These are phyloP conservation scores for Prunus campanulata DNA, from an alignment of 306 rosid genomes.

Conservation along the genomic window DNA sequence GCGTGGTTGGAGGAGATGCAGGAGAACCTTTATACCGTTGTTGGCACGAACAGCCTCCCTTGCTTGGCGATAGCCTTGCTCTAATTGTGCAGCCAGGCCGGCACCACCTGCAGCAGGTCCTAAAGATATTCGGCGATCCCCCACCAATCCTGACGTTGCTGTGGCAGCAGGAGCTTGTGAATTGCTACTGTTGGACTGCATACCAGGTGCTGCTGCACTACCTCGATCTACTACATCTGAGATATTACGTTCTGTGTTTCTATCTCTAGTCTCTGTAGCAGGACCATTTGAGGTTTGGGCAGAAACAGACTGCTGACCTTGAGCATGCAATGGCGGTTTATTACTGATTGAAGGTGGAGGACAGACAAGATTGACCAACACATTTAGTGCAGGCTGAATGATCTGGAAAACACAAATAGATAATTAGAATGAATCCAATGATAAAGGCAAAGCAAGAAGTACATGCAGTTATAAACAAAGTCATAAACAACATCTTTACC, in stretches of 20 bases:
- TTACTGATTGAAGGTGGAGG: slow-evolving; percentile 98
- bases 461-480: slow-evolving; percentile 8
- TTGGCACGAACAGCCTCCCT: slow-evolving; percentile 90
- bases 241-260: slow-evolving; percentile 62
- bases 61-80: slow-evolving; percentile 88
- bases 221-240: slow-evolving; percentile 60
- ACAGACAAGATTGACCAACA: slow-evolving; percentile 91
- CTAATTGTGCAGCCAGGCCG: slow-evolving; percentile 90
- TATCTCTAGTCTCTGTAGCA: slow-evolving; percentile 62
- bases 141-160: slow-evolving; percentile 82
- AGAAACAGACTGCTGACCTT: slow-evolving; percentile 67
- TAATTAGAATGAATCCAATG: neutral
- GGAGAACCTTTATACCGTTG: slow-evolving; percentile 92
- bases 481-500: slow-evolving; percentile 39
- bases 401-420: slow-evolving; percentile 56
- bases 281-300: slow-evolving; percentile 55
- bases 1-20: slow-evolving; percentile 87
- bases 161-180: slow-evolving; percentile 59
- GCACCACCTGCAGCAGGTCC: slow-evolving; percentile 96
- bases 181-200: slow-evolving; percentile 42
- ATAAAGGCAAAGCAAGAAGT: slow-evolving; percentile 14
- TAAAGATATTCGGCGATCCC: slow-evolving; percentile 89
- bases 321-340: slow-evolving; percentile 62
- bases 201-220: slow-evolving; percentile 27
- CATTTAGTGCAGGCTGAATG: slow-evolving; percentile 91